These are phyloP conservation scores for Daucus carota DNA, from an alignment of 129 eudicot species.

Conservation along the genomic window DNA sequence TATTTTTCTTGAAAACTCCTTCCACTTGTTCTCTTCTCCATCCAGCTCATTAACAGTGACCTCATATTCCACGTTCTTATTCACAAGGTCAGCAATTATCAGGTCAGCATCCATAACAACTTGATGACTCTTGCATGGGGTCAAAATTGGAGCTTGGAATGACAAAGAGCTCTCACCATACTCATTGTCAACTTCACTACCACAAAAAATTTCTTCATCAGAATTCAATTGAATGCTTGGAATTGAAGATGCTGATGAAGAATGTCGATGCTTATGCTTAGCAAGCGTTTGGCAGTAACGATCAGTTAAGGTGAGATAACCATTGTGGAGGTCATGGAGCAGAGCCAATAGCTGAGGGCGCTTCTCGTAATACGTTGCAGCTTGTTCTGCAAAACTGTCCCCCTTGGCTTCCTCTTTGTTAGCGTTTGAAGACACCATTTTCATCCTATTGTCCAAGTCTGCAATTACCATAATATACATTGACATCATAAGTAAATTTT, in stretches of 20 bases:
- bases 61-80: constrained; percentile 51
- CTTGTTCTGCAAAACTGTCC: constrained; percentile 66
- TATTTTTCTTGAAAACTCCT: constrained; percentile 45
- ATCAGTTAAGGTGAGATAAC: constrained; percentile 59
- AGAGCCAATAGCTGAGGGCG: constrained; percentile 68
- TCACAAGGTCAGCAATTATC: constrained; percentile 54
- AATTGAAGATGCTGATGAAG: constrained; percentile 17
- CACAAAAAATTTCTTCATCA: constrained; percentile 4
- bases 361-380: constrained; percentile 60
- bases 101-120: constrained; percentile 24
- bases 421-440: constrained; percentile 23
- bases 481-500: no score
- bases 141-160: constrained; percentile 18
- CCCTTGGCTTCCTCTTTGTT: constrained; percentile 28
- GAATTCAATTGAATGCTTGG: constrained; percentile 12
- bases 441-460: constrained; percentile 77
- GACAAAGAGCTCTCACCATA: constrained; percentile 49
- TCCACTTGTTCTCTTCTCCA: constrained; percentile 21
- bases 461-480: not conserved
- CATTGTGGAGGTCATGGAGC: constrained; percentile 62
- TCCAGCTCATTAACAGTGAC: constrained; percentile 30
- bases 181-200: constrained; percentile 1
- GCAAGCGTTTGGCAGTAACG: constrained; percentile 56
- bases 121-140: not conserved
- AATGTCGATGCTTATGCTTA: constrained; percentile 27